Evolutionary conservation across 768 basidiomycete genomes (phyloP), one percentile per base, ranked within the genome.

Genomic region (Phallus indusiatus): DNA sequence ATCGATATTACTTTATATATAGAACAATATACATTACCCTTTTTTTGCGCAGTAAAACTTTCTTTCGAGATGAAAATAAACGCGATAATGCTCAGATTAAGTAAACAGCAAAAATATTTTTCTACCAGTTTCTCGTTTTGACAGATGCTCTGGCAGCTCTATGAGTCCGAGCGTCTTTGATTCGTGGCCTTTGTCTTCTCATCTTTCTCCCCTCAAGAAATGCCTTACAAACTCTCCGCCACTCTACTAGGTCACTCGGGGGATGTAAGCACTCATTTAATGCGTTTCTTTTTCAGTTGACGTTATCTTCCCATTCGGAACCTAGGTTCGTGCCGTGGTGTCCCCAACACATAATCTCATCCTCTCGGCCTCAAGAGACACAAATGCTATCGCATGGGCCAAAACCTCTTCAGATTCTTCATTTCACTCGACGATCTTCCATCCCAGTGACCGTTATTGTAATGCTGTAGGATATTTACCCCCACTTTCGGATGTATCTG

Each of bases 291-390:
- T 21, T 55, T 6, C 36, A 55, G 48, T 56, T 57, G 52, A 68
- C 51, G 47, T 48, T 59, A 20, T 65, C 63, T 67, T 62, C 69
- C 61, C 58, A 62, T 56, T 22, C 52, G 21, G 63, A 61, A 65
- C 65, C 37, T 68, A 95, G 91, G 93, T 95, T 64, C 86, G 92
- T 67, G 87, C 83, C 36, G 76, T 97, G 62, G 81, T 74, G 55
- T 83, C 90, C 48, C 90, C 92, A 36, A 82, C 82, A 28, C 76
- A 89, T 70, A 76, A 83, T 64, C 78, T 92, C 62, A 75, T 97
- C 63, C 78, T 98, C 62, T 96, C 94, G 20, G 89, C 88, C 61
- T 96, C 94, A 50, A 84, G 94, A 68, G 94, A 97, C 78, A 77
- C 88, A 16, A 90, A 92, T 47, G 89, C 92, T 64, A 90, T 94